A percentile compares a stretch with the other conserved stretches of the same genome.
Evolutionary conservation across 2,329 filamentous ascomycete genomes (phyloP).

Genomic region (Macrophomina pseudophaseolina): DNA sequence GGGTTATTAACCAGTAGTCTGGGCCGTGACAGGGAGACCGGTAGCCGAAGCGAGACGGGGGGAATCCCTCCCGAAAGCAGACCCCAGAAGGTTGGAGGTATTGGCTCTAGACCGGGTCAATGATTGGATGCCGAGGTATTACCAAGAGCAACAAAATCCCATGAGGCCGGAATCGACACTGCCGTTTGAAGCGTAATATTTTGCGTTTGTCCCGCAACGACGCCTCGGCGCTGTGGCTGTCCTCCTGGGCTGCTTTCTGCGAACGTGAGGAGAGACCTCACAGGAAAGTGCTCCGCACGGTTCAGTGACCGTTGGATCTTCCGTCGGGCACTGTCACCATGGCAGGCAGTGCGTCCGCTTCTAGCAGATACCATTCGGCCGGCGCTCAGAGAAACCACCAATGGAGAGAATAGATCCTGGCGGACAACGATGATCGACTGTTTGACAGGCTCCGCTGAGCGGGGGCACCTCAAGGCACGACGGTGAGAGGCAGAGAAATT

Average conservation of each 20-base stretch:
- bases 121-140: not conserved
- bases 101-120: not conserved
- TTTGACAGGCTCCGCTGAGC: not conserved
- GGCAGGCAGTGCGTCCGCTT: not conserved
- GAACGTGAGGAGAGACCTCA: no score
- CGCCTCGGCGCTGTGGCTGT: no score
- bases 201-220: no score
- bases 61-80: conserved; percentile 8
- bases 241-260: no score
- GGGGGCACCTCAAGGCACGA: not conserved
- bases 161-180: no score
- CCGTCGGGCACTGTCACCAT: not conserved
- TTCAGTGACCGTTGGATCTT: not conserved
- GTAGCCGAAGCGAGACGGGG: conserved; percentile 9
- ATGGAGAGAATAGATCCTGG: not conserved
- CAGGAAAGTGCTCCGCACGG: no score
- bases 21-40: not conserved
- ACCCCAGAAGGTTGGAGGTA: not conserved
- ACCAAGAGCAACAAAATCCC: not conserved
- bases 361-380: not conserved
- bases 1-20: not conserved
- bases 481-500: not conserved
- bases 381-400: not conserved
- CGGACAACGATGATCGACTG: not conserved
- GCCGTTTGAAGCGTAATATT: no score